Conservation (phyloP, 345 rosid genomes). For the Populus tremula region DNA sequence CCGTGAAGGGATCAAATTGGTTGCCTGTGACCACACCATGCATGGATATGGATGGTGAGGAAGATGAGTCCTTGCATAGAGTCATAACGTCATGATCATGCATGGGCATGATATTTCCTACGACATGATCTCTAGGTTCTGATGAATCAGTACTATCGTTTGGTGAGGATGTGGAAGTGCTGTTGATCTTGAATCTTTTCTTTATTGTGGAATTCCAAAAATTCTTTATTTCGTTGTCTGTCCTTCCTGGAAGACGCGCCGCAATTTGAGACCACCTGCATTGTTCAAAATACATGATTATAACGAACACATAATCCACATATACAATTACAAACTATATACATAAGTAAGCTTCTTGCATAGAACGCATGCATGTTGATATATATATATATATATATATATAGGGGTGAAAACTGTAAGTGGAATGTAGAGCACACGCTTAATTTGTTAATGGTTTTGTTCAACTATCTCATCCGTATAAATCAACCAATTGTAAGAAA, state of each 20-base stretch:
- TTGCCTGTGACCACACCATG: constrained; percentile 31
- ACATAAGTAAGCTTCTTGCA: no score
- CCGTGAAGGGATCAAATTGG: constrained; percentile 47
- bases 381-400: no score
- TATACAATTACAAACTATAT: not conserved
- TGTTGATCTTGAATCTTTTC: constrained; percentile 53
- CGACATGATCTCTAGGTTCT: constrained; percentile 36
- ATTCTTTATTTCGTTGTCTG: constrained; percentile 90
- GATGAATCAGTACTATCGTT: constrained; percentile 53
- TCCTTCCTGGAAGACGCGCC: constrained; percentile 85
- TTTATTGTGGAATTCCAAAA: constrained; percentile 89
- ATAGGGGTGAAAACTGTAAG: not conserved
- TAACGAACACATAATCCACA: not conserved
- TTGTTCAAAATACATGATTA: not conserved
- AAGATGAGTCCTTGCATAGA: constrained; percentile 52
- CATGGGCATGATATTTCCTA: constrained; percentile 40
- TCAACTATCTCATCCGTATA: not conserved
- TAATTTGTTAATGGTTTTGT: not conserved
- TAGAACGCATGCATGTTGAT: not conserved
- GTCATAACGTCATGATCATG: constrained; percentile 46
- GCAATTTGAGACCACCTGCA: constrained; percentile 93
- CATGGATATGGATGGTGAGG: constrained; percentile 44
- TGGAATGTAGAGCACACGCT: not conserved
- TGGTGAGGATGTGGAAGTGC: constrained; percentile 45
- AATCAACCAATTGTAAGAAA: not conserved